Evolutionary conservation across 345 rosid genomes (phyloP).

Genomic region (Citrus reticulata): DNA sequence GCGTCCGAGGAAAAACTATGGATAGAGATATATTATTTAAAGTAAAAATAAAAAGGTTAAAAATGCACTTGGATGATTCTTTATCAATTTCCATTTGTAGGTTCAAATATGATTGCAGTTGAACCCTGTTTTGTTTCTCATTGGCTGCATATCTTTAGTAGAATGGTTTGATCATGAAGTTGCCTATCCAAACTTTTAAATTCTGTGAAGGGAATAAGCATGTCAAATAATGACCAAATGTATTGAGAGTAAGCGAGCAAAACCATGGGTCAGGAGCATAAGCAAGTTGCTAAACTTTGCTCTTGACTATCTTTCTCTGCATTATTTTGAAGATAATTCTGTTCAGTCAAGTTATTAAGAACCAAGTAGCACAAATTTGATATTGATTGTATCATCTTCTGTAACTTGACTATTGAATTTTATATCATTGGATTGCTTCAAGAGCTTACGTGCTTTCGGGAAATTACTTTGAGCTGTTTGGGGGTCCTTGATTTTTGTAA

Average conservation of each 20-base stretch:
- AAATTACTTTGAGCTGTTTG: constrained; percentile 3
- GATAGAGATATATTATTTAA: background rate
- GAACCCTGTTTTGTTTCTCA: background rate
- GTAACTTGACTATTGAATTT: background rate
- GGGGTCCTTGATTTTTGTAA: background rate
- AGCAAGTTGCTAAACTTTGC: background rate
- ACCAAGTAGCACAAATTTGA: background rate
- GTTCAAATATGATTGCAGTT: background rate
- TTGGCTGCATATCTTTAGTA: background rate
- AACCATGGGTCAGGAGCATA: background rate
- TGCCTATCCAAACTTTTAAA: background rate
- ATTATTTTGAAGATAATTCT: background rate
- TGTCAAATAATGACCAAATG: background rate
- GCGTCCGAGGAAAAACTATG: background rate
- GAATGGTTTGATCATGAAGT: background rate
- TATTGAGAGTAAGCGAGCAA: background rate
- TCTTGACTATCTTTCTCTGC: background rate
- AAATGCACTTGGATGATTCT: background rate
- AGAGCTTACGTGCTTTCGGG: background rate
- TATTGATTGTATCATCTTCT: background rate
- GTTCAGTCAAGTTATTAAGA: background rate
- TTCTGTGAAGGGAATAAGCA: background rate
- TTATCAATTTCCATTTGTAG: background rate
- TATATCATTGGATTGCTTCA: background rate
- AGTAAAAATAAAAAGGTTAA: background rate